Evolutionary conservation across 495 filamentous ascomycete genomes (phyloP).

Genomic region (Letharia columbiana): DNA sequence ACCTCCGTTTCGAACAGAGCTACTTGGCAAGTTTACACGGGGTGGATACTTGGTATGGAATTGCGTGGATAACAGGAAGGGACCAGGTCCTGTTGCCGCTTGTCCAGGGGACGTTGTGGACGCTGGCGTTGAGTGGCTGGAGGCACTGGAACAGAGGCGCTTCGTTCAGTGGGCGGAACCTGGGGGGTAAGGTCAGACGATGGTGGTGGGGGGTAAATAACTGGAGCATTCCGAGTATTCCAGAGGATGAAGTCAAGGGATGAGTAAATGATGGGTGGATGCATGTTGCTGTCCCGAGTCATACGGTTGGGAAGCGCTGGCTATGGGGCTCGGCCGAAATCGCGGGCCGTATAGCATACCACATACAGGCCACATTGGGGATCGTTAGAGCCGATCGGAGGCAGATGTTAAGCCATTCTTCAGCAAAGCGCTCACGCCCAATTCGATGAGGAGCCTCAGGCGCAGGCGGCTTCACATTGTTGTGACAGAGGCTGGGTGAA

Average conservation of each 20-base stretch:
- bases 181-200: slow-evolving; percentile 62
- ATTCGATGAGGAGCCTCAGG: background rate
- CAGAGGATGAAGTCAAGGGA: slow-evolving; percentile 25
- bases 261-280: background rate
- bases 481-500: background rate
- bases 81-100: slow-evolving; percentile 86
- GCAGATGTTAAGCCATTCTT: background rate
- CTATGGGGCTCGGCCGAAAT: background rate
- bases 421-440: background rate
- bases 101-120: slow-evolving; percentile 75
- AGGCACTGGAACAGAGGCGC: slow-evolving; percentile 70
- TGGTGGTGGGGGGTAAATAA: slow-evolving; percentile 94
- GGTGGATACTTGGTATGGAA: slow-evolving; percentile 65
- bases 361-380: background rate
- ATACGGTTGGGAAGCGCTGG: background rate
- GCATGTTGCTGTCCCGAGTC: slow-evolving; percentile 44
- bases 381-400: background rate
- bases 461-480: background rate
- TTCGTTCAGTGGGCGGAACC: slow-evolving; percentile 56
- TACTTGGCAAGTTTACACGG: slow-evolving; percentile 77
- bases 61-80: slow-evolving; percentile 73
- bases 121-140: slow-evolving; percentile 71
- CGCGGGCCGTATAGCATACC: background rate
- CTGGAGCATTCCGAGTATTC: slow-evolving; percentile 65
- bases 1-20: slow-evolving; percentile 94